Percentiles rank a stretch among this genome's conserved stretches.
phyloP scores from a whole-genome alignment of 2,329 filamentous ascomycete species.

The Botrytis cinerea region DNA sequence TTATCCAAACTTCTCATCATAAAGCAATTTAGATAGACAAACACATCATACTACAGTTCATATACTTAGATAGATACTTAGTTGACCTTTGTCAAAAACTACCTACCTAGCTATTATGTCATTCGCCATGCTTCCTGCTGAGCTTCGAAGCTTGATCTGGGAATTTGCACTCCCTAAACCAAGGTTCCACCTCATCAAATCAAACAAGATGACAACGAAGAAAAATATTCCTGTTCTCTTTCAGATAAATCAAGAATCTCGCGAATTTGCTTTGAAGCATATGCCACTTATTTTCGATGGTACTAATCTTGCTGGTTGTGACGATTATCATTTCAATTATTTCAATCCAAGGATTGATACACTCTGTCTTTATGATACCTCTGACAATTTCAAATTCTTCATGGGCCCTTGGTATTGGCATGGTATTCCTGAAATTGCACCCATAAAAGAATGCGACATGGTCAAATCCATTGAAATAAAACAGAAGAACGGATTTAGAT shows the following conservation, averaged over 20 bases:
- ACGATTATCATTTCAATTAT: background rate
- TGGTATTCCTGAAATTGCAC: background rate
- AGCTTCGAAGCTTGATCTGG: background rate
- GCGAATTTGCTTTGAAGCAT: too few species aligned
- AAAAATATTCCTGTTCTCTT: background rate
- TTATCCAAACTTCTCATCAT: background rate
- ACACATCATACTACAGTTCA: background rate
- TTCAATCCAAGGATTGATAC: background rate
- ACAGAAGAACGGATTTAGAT: too few species aligned
- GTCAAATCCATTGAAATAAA: background rate
- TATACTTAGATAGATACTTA: background rate
- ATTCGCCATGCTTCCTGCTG: background rate
- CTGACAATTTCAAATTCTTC: background rate
- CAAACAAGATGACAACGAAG: background rate
- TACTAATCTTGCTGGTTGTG: background rate
- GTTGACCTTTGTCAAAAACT: background rate
- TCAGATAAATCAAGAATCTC: background rate
- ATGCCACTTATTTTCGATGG: background rate
- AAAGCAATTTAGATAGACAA: background rate
- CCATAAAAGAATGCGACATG: background rate
- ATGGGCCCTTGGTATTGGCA: background rate
- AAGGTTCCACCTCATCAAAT: background rate
- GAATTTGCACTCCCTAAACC: background rate
- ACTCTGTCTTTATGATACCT: background rate
- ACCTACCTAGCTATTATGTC: background rate